These are phyloP conservation scores for Suillus subaureus DNA, from an alignment of 768 basidiomycete species.

Conservation along the genomic window DNA sequence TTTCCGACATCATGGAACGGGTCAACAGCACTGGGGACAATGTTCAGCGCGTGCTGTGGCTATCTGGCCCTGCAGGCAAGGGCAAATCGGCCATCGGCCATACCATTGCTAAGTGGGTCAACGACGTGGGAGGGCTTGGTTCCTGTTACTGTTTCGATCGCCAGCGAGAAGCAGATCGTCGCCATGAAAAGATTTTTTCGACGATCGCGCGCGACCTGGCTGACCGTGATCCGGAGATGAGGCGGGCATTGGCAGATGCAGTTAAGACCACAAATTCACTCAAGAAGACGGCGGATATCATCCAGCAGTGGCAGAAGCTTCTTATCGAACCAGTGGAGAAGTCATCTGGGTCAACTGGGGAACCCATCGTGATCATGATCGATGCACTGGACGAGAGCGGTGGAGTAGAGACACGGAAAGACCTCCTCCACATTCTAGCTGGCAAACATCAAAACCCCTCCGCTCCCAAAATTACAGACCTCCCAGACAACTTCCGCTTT, in stretches of 20 bases:
- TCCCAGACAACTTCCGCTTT: constrained; percentile 13
- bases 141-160: constrained; percentile 14
- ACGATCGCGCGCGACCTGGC: constrained; percentile 25
- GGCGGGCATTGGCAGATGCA: neutral
- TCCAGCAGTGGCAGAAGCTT: constrained; percentile 8
- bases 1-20: no score
- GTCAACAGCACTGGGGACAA: constrained; percentile 10
- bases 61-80: constrained; percentile 26
- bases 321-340: neutral
- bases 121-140: constrained; percentile 15
- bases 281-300: neutral
- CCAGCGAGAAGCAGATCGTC: constrained; percentile 9
- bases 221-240: neutral
- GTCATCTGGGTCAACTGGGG: neutral
- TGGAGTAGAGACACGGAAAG: neutral
- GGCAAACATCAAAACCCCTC: neutral
- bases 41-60: constrained; percentile 20
- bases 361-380: constrained; percentile 24
- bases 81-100: constrained; percentile 19
- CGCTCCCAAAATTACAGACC: neutral
- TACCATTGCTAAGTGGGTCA: constrained; percentile 13
- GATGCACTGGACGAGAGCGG: constrained; percentile 26
- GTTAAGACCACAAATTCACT: neutral
- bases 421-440: neutral
- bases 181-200: constrained; percentile 15